These are phyloP conservation scores for Exophiala xenobiotica DNA, from an alignment of 2,329 filamentous ascomycete genomes.

Conservation along the genomic window DNA sequence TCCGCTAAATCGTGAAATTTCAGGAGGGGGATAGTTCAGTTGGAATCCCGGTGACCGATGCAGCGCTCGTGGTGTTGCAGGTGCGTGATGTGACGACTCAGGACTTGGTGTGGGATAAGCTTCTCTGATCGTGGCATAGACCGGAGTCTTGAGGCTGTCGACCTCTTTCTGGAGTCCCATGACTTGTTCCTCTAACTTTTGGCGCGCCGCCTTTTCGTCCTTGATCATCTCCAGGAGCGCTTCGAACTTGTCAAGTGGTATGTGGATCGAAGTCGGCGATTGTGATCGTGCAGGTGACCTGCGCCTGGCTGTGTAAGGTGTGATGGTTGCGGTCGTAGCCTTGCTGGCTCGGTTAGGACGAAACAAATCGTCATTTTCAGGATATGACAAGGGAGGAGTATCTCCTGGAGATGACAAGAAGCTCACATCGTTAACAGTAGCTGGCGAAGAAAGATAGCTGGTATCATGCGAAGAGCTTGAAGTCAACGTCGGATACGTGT, in stretches of 20 bases:
- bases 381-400: slow-evolving; percentile 15
- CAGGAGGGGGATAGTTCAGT: slow-evolving; percentile 14
- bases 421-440: slow-evolving; percentile 16
- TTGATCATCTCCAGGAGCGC: slow-evolving; percentile 47
- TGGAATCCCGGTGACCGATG: slow-evolving; percentile 23
- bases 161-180: slow-evolving; percentile 42
- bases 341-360: slow-evolving; percentile 25
- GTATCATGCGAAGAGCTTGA: slow-evolving; percentile 11
- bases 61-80: slow-evolving; percentile 13
- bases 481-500: slow-evolving; percentile 6
- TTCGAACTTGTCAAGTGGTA: slow-evolving; percentile 47
- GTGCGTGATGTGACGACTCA: slow-evolving; percentile 15
- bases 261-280: slow-evolving; percentile 26
- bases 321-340: slow-evolving; percentile 29
- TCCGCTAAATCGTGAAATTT: slow-evolving; percentile 29
- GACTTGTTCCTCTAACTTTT: slow-evolving; percentile 46
- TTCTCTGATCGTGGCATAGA: slow-evolving; percentile 28
- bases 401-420: slow-evolving; percentile 25
- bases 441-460: slow-evolving; percentile 11
- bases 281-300: slow-evolving; percentile 18
- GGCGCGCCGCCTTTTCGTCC: slow-evolving; percentile 47
- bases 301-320: slow-evolving; percentile 17
- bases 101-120: slow-evolving; percentile 28
- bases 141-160: slow-evolving; percentile 25
- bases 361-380: slow-evolving; percentile 18